Percentiles rank a stretch among this genome's conserved stretches.
These are phyloP conservation scores for Herpetomonas samuelpessoai DNA, from an alignment of 208 protist species.

Conservation along the genomic window DNA sequence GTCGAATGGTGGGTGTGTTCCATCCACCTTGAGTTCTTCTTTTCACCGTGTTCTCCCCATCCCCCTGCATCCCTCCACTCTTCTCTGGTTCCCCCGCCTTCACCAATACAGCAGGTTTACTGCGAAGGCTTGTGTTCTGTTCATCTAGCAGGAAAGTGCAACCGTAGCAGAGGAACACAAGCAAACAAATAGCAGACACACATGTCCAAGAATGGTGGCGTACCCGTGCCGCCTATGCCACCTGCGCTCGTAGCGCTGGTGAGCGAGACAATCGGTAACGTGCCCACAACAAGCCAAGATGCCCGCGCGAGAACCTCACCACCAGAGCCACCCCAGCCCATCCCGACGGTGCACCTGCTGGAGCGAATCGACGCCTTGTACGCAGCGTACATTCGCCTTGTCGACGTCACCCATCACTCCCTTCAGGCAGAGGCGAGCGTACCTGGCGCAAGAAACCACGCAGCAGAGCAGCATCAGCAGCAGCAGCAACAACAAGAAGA, in stretches of 20 bases:
- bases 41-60: not conserved
- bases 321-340: slow-evolving; percentile 1
- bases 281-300: not conserved
- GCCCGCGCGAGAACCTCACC: not conserved
- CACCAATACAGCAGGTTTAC: not conserved
- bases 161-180: no score
- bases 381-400: slow-evolving; percentile 22
- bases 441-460: not conserved
- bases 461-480: slow-evolving; percentile 3
- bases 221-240: no score
- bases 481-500: slow-evolving; percentile 12
- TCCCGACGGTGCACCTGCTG: slow-evolving; percentile 34
- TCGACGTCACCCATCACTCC: slow-evolving; percentile 16
- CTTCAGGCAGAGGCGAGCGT: not conserved
- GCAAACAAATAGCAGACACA: no score
- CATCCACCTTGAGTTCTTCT: not conserved
- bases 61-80: not conserved
- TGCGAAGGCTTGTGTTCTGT: not conserved
- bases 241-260: no score
- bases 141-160: not conserved
- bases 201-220: no score
- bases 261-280: no score
- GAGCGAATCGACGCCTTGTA: slow-evolving; percentile 25
- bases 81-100: not conserved
- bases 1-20: no score